These are phyloP conservation scores for Hymenoscyphus albidus DNA, from an alignment of 2,329 filamentous ascomycete species.

Conservation along the genomic window DNA sequence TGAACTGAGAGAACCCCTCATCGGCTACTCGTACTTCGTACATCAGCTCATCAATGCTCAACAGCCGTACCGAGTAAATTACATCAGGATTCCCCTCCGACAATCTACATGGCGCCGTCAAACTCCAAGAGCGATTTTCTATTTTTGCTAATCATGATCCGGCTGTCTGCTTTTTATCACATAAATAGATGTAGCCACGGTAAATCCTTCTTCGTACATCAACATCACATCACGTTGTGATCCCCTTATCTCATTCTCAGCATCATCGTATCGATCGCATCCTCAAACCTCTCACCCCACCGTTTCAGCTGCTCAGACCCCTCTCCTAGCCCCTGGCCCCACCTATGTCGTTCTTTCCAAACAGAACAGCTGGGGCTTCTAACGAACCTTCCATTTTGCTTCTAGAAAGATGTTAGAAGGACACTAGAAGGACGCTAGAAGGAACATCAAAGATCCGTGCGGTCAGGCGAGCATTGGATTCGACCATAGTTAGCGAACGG, in stretches of 20 bases:
- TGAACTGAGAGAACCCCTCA: neutral
- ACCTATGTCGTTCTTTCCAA: neutral
- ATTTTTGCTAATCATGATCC: neutral
- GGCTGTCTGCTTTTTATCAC: neutral
- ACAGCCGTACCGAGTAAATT: neutral
- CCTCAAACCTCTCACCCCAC: neutral
- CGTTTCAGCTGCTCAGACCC: neutral
- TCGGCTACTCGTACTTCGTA: neutral
- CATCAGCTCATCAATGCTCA: neutral
- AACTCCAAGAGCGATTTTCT: neutral
- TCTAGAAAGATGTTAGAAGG: neutral
- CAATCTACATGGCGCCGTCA: neutral
- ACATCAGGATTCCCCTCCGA: neutral
- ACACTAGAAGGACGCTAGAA: too few relatives aligned
- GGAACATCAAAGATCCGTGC: constrained; percentile 4
- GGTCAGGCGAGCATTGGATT: neutral
- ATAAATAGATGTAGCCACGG: neutral
- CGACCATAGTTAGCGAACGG: neutral
- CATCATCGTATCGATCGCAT: neutral
- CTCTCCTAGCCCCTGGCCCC: neutral
- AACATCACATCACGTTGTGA: neutral
- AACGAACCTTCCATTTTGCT: constrained; percentile 8
- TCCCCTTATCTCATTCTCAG: neutral
- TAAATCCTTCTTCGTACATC: too few relatives aligned
- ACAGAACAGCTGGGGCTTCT: neutral